Percentiles rank a stretch among this genome's conserved stretches.
phyloP scores from a whole-genome alignment of 1,139 yeast species.

The Meyerozyma guilliermondii region DNA sequence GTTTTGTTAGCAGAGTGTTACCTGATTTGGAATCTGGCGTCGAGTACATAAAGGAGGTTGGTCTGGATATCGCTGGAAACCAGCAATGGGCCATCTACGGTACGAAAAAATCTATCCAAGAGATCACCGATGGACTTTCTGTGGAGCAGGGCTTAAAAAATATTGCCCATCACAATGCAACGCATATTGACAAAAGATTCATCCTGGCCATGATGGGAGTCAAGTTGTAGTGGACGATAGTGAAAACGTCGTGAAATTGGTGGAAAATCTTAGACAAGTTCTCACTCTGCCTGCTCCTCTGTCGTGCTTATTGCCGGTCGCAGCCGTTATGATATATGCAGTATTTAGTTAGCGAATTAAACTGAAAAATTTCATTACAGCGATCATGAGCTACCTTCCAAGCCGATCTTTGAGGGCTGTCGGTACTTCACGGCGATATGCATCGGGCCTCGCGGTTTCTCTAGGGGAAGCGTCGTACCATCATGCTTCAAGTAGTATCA shows the following conservation, averaged over 20 bases:
- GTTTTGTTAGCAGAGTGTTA: slow-evolving; percentile 47
- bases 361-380: not conserved
- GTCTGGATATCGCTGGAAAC: slow-evolving; percentile 42
- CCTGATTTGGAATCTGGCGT: slow-evolving; percentile 49
- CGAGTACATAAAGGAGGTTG: slow-evolving; percentile 46
- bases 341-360: not conserved
- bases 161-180: slow-evolving; percentile 52
- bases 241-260: too few relatives aligned
- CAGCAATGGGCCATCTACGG: slow-evolving; percentile 63
- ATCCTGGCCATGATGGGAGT: slow-evolving; percentile 4
- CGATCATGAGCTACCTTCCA: not conserved
- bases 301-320: too few relatives aligned
- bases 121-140: slow-evolving; percentile 42
- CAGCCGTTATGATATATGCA: not conserved
- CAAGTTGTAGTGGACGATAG: slow-evolving; percentile 7
- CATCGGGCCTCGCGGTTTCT: slow-evolving; percentile 6
- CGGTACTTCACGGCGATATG: slow-evolving; percentile 5
- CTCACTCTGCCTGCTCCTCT: too few relatives aligned
- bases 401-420: not conserved
- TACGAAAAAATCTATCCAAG: slow-evolving; percentile 55
- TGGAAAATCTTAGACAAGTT: too few relatives aligned
- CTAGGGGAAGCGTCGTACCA: slow-evolving; percentile 4
- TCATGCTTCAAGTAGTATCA: not conserved
- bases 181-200: slow-evolving; percentile 31
- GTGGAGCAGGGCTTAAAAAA: slow-evolving; percentile 46